phyloP scores from a whole-genome alignment of 2,329 filamentous ascomycete species.

The Cordyceps cicadae region DNA sequence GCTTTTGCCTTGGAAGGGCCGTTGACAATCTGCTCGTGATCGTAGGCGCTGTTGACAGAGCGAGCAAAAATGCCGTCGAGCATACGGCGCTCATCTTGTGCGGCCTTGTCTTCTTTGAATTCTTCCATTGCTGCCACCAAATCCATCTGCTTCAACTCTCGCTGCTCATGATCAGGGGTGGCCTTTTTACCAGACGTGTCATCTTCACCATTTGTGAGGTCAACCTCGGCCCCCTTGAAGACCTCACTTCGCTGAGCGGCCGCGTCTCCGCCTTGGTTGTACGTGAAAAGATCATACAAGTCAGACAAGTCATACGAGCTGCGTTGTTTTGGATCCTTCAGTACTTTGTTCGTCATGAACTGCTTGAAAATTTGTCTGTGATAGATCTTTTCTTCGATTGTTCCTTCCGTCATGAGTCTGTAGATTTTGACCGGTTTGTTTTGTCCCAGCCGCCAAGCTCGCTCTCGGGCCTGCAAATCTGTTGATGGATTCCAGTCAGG shows the following conservation, averaged over 20 bases:
- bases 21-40: slow-evolving; percentile 86
- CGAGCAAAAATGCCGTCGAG: slow-evolving; percentile 84
- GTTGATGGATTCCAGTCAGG: slow-evolving; percentile 99
- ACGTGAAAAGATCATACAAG: slow-evolving; percentile 82
- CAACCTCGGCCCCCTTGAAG: slow-evolving; percentile 79
- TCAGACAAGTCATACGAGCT: slow-evolving; percentile 86
- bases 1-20: slow-evolving; percentile 63
- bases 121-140: slow-evolving; percentile 59
- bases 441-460: slow-evolving; percentile 92
- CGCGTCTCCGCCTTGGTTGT: slow-evolving; percentile 41
- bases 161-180: slow-evolving; percentile 24
- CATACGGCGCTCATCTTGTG: slow-evolving; percentile 62
- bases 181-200: neutral
- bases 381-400: slow-evolving; percentile 98
- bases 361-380: slow-evolving; percentile 98
- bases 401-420: slow-evolving; percentile 93
- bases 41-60: slow-evolving; percentile 81
- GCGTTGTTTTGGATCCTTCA: slow-evolving; percentile 88
- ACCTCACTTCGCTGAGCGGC: slow-evolving; percentile 73
- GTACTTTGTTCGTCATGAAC: slow-evolving; percentile 90
- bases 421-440: slow-evolving; percentile 95
- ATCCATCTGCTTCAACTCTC: slow-evolving; percentile 43
- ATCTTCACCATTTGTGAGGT: slow-evolving; percentile 17
- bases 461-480: slow-evolving; percentile 87
- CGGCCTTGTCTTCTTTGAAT: slow-evolving; percentile 46